phyloP scores from a whole-genome alignment of 2,329 filamentous ascomycete genomes.

The Verticillium klebahnii region DNA sequence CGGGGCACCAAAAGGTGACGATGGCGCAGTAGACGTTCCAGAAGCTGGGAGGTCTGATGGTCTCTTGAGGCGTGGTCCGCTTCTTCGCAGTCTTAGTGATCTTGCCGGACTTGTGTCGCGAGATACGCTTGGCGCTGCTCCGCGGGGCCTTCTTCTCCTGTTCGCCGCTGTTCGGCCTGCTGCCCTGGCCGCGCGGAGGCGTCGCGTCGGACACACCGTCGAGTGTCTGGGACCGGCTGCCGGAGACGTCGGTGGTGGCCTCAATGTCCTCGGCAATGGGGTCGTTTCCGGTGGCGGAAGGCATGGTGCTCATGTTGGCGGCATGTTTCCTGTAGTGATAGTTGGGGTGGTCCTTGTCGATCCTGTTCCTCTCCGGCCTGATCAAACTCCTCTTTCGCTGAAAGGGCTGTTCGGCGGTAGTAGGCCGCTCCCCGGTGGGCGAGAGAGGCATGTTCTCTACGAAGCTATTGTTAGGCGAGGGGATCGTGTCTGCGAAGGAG shows the following conservation, averaged over 20 bases:
- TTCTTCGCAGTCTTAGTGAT: constrained; percentile 54
- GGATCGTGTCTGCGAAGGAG: constrained; percentile 55
- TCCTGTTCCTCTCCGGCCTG: constrained; percentile 79
- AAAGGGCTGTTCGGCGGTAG: constrained; percentile 27
- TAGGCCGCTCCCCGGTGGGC: constrained; percentile 33
- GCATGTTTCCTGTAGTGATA: constrained; percentile 96
- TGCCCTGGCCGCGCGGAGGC: constrained; percentile 22
- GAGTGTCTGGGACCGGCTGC: constrained; percentile 33
- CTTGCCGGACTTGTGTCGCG: constrained; percentile 51
- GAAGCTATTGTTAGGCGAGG: constrained; percentile 47
- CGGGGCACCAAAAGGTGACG: constrained; percentile 91
- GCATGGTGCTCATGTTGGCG: constrained; percentile 83
- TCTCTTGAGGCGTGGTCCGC: constrained; percentile 54
- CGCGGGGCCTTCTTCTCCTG: constrained; percentile 30
- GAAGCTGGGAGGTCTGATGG: constrained; percentile 73
- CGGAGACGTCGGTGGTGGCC: constrained; percentile 53
- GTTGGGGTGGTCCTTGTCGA: constrained; percentile 84
- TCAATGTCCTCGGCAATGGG: constrained; percentile 77
- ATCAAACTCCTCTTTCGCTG: constrained; percentile 82
- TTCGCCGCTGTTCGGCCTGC: constrained; percentile 26
- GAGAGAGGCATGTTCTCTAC: constrained; percentile 50
- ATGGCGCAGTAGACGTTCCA: constrained; percentile 96
- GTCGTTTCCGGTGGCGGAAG: constrained; percentile 90
- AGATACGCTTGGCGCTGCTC: constrained; percentile 29
- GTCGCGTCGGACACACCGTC: constrained; percentile 40